phyloP scores from a whole-genome alignment of 306 rosid genomes.

The Vigna radiata region DNA sequence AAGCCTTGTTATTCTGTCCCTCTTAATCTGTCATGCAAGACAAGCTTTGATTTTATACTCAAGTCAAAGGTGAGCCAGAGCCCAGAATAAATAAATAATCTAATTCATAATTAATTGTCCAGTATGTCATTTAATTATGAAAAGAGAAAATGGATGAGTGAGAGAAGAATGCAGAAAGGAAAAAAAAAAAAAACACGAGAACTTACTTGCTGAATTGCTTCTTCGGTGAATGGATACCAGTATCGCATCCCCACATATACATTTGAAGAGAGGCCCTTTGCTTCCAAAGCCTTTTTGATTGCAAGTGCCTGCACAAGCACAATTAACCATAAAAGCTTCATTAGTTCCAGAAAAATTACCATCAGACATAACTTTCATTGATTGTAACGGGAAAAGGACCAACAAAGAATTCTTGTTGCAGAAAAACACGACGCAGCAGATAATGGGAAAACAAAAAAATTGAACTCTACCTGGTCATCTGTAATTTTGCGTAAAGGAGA shows the following conservation, averaged over 20 bases:
- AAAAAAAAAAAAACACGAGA: constrained; percentile 23
- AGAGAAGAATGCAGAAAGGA: constrained; percentile 20
- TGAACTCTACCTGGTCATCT: constrained; percentile 79
- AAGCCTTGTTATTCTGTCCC: constrained; percentile 86
- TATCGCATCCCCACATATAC: constrained; percentile 96
- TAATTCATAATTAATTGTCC: constrained; percentile 5
- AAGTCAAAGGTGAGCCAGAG: constrained; percentile 35
- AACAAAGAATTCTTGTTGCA: constrained; percentile 24
- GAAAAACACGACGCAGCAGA: constrained; percentile 12
- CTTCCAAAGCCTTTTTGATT: constrained; percentile 81
- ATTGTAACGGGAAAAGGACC: constrained; percentile 7
- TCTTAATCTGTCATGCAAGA: constrained; percentile 75
- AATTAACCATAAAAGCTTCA: constrained; percentile 23
- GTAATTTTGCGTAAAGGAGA: constrained; percentile 97
- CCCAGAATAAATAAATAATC: constrained; percentile 24
- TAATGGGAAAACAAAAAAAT: constrained; percentile 7
- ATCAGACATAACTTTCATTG: background rate
- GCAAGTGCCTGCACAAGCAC: constrained; percentile 75
- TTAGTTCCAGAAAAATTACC: constrained; percentile 36
- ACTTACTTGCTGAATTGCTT: constrained; percentile 89
- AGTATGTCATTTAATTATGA: constrained; percentile 29
- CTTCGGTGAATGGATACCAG: constrained; percentile 99
- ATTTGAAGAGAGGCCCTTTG: constrained; percentile 74
- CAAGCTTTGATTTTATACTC: constrained; percentile 36
- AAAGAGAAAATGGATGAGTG: constrained; percentile 3